Conservation (phyloP, 495 filamentous ascomycete genomes). For the Amniculicola lignicola region DNA sequence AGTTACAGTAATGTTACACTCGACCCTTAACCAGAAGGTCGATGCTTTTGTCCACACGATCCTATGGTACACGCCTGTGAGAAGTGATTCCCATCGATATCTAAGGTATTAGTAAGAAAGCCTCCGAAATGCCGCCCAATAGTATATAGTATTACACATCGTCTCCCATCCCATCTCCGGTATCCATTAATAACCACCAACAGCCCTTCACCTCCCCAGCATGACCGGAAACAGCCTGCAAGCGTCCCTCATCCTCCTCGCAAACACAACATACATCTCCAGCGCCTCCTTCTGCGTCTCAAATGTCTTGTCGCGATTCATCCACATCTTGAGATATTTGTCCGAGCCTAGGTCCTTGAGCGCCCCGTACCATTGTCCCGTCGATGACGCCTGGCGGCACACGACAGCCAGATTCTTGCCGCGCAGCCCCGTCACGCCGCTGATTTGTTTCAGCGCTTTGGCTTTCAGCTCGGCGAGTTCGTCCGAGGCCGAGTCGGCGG, state of each 20-base stretch:
- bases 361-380: slow-evolving; percentile 7
- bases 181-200: too few species aligned
- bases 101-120: too few species aligned
- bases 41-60: too few species aligned
- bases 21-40: too few species aligned
- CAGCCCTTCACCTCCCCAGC: background rate
- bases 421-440: slow-evolving; percentile 6
- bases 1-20: too few species aligned
- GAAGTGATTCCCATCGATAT: too few species aligned
- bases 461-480: slow-evolving; percentile 8
- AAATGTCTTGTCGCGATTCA: slow-evolving; percentile 13
- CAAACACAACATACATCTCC: slow-evolving; percentile 7
- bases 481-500: background rate
- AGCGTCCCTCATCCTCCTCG: slow-evolving; percentile 3
- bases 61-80: too few species aligned
- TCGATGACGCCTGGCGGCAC: background rate
- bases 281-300: slow-evolving; percentile 8
- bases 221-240: slow-evolving; percentile 12
- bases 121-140: too few species aligned
- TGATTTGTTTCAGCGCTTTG: background rate
- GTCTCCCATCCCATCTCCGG: too few species aligned
- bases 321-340: slow-evolving; percentile 20
- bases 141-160: too few species aligned
- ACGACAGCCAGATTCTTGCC: slow-evolving; percentile 9
- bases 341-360: slow-evolving; percentile 8